Base-by-base conservation (phyloP, 768 basidiomycete genomes). In the Russula virescens region DNA sequence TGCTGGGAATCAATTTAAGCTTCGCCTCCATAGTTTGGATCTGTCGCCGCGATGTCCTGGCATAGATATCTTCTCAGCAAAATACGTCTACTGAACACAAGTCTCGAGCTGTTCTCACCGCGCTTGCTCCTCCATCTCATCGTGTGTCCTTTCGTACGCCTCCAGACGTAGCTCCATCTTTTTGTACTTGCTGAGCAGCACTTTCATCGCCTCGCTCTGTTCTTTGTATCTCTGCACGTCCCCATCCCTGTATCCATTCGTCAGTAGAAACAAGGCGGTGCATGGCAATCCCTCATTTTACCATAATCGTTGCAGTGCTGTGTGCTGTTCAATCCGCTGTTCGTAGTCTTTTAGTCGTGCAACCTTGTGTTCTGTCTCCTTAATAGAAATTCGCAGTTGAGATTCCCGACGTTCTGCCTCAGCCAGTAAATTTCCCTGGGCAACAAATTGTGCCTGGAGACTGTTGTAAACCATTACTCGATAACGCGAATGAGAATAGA, bases 331-430 rank as follows among this genome's bases (percentile, higher is more conserved):
- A 49, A 96, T 91, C 68, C 90, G 87, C n/a, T 76, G 78, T 71
- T 97, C 94, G 67, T 94, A 96, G 72, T 96, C 92, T 54, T 79
- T 76, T 47, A 96, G 77, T 19, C 89, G 82, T 63, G 87, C 84
- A 14, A 96, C 82, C 70, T 94, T 94, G 69, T 89, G 89, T 62
- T 86, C 82, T 50, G 80, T 86, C 73, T 90, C 90, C 68, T 90
- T 89, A 66, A 81, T 79, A 68, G 86, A 81, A 21, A 90, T 94
- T 71, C 87, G 77, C 34, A 96, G 75, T 56, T 83, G 79, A 68
- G 89, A 89, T 1, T 91, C 83, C 26, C 87, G 79, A 56, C 80
- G 76, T n/a, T 76, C 75, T 9, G 89, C 89, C n/a, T 86, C 85
- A 0, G 82, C 82, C 31, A 92, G 73, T 21, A 90, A 74, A 64